phyloP scores from a whole-genome alignment of 805 yeast species.

The Zygotorulaspora sp. region DNA sequence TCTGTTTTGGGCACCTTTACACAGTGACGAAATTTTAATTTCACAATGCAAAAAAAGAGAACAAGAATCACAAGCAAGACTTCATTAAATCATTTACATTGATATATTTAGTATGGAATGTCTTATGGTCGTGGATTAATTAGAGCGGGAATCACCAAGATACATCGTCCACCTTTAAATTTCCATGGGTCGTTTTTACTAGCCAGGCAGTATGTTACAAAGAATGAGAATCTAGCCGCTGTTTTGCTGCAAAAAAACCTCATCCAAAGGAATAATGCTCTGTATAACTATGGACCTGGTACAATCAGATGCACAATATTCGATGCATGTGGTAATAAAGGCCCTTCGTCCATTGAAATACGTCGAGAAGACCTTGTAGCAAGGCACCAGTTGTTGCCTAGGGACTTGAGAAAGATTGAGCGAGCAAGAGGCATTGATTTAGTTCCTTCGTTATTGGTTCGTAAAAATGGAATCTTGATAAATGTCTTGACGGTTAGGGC shows the following conservation, averaged over 20 bases:
- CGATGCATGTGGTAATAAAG: conserved; percentile 62
- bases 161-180: too few relatives aligned
- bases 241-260: conserved; percentile 38
- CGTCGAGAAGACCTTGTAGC: conserved; percentile 68
- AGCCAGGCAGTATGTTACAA: background rate
- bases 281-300: conserved; percentile 34
- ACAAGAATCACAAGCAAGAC: too few relatives aligned
- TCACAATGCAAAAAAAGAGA: too few relatives aligned
- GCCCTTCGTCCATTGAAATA: conserved; percentile 65
- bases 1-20: background rate
- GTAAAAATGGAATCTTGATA: conserved; percentile 68
- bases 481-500: conserved; percentile 79
- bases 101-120: too few relatives aligned
- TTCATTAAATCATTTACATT: too few relatives aligned
- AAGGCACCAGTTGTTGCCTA: conserved; percentile 74
- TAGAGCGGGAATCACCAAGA: too few relatives aligned
- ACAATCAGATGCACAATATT: conserved; percentile 76
- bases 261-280: conserved; percentile 35
- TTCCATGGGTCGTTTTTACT: background rate
- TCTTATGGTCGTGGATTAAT: too few relatives aligned
- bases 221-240: conserved; percentile 23
- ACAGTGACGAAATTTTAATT: too few relatives aligned
- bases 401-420: conserved; percentile 88
- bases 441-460: conserved; percentile 76
- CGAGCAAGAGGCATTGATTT: conserved; percentile 54